phyloP scores from a whole-genome alignment of 495 filamentous ascomycete genomes.

The Xylaria longipes region DNA sequence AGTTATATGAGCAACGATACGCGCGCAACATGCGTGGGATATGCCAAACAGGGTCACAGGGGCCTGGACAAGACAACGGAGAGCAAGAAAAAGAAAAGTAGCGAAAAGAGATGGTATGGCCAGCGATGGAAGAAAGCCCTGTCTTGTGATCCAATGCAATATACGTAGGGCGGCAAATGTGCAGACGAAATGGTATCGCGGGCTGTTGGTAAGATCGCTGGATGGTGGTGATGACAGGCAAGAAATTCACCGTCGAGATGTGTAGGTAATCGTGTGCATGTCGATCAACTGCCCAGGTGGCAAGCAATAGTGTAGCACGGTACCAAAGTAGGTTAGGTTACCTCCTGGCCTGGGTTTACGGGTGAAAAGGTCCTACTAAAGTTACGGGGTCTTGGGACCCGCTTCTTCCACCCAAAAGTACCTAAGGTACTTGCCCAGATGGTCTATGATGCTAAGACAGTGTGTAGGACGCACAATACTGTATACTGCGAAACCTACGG shows the following conservation, averaged over 20 bases:
- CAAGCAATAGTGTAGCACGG: background rate
- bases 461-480: background rate
- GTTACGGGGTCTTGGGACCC: no score
- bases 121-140: background rate
- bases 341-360: no score
- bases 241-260: background rate
- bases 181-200: background rate
- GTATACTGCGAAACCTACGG: background rate
- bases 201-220: background rate
- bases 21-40: slow-evolving; percentile 6
- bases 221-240: background rate
- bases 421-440: no score
- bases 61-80: background rate
- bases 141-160: background rate
- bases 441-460: background rate
- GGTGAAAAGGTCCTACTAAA: no score
- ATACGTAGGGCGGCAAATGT: background rate
- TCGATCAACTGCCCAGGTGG: no score
- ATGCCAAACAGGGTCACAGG: background rate
- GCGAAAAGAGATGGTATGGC: background rate
- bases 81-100: background rate
- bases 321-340: no score
- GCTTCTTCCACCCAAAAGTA: background rate
- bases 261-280: background rate
- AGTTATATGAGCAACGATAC: background rate